phyloP scores from a whole-genome alignment of 805 yeast species.

The Zygoascus flipseniorum region DNA sequence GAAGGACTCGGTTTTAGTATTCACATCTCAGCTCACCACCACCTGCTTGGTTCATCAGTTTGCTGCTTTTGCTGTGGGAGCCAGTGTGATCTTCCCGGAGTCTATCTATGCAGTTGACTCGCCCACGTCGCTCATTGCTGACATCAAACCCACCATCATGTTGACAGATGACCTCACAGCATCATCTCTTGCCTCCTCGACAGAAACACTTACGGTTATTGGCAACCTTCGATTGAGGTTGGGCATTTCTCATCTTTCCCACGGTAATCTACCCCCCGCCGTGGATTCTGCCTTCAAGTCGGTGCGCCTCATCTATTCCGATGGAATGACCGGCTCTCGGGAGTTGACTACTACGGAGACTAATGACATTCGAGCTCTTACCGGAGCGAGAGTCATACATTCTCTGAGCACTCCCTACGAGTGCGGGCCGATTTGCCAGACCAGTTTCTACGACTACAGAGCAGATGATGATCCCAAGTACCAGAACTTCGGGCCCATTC shows the following conservation, averaged over 20 bases:
- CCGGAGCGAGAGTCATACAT: constrained; percentile 30
- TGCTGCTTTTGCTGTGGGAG: constrained; percentile 25
- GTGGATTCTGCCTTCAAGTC: constrained; percentile 19
- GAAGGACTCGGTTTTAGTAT: constrained; percentile 25
- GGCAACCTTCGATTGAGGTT: constrained; percentile 5
- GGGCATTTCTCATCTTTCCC: constrained; percentile 14
- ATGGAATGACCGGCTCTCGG: neutral
- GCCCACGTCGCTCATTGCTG: constrained; percentile 18
- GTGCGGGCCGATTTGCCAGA: constrained; percentile 30
- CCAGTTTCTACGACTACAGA: constrained; percentile 21
- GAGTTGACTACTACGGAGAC: constrained; percentile 19
- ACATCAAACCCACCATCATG: constrained; percentile 23
- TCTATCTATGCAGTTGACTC: constrained; percentile 2
- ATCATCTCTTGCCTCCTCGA: constrained; percentile 19
- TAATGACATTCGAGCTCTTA: constrained; percentile 23
- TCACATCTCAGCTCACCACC: constrained; percentile 21
- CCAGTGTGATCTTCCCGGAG: constrained; percentile 13
- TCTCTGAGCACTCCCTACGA: constrained; percentile 22
- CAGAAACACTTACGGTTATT: constrained; percentile 17
- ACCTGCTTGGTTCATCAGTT: constrained; percentile 24
- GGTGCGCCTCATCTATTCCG: constrained; percentile 25
- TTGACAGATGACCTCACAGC: constrained; percentile 25
- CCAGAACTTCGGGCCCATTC: constrained; percentile 22
- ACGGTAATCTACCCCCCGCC: constrained; percentile 22
- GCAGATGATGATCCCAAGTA: constrained; percentile 7